These are phyloP conservation scores for Mixia osmundae DNA, from an alignment of 1,284 basidiomycete genomes.

Conservation along the genomic window DNA sequence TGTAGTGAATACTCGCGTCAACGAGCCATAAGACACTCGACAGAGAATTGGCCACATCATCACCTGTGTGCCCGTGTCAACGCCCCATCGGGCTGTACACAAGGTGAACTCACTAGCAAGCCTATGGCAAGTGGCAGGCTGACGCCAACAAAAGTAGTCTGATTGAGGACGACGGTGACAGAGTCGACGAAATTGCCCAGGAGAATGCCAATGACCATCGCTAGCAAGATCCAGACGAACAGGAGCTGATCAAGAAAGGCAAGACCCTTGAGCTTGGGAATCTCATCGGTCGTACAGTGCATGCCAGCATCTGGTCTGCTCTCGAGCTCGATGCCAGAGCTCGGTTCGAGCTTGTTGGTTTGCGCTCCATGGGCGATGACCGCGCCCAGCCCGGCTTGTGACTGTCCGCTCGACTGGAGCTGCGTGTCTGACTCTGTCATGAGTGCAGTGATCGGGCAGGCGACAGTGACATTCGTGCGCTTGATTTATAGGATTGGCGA, in stretches of 20 bases:
- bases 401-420: no score
- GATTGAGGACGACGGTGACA: slow-evolving; percentile 14
- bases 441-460: no score
- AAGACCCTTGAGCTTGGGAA: slow-evolving; percentile 23
- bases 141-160: slow-evolving; percentile 21
- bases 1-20: slow-evolving; percentile 36
- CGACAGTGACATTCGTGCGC: no score
- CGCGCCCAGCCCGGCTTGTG: no score
- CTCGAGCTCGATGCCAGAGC: no score
- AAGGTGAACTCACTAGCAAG: slow-evolving; percentile 1
- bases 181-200: slow-evolving; percentile 30
- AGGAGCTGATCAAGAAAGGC: slow-evolving; percentile 39
- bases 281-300: no score
- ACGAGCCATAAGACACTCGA: slow-evolving; percentile 51
- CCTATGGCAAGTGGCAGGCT: slow-evolving; percentile 11
- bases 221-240: slow-evolving; percentile 42
- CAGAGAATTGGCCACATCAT: slow-evolving; percentile 81
- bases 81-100: background rate
- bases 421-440: no score
- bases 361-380: no score
- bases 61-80: slow-evolving; percentile 22
- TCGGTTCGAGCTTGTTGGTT: no score
- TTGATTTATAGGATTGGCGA: no score
- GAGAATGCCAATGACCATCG: slow-evolving; percentile 56
- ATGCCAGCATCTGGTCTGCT: no score